A percentile compares a stretch with the other conserved stretches of the same genome.
Conservation (phyloP, 768 basidiomycete species). For the Scleroderma citrinum region DNA sequence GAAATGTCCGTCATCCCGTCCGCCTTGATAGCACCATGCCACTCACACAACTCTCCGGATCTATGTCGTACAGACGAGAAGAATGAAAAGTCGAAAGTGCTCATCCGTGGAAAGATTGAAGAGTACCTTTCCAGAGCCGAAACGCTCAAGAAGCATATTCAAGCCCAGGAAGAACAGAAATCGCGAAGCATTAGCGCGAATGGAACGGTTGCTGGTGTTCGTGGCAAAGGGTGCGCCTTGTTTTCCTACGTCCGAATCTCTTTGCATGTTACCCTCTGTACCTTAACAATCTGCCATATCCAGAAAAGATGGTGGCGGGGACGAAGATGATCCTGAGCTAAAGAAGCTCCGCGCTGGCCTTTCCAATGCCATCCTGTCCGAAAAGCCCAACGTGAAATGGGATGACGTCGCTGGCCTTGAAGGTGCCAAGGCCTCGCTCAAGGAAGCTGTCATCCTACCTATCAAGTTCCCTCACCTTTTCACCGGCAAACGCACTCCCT, state of each 20-base stretch:
- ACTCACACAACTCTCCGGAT: background rate
- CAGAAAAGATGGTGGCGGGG: slow-evolving; percentile 45
- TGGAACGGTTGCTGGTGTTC: slow-evolving; percentile 35
- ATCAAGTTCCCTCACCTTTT: slow-evolving; percentile 99
- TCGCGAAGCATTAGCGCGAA: slow-evolving; percentile 46
- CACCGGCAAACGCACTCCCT: slow-evolving; percentile 96
- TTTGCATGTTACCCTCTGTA: background rate
- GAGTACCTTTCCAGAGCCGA: slow-evolving; percentile 93
- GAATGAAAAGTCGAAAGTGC: slow-evolving; percentile 84
- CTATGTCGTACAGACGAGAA: slow-evolving; percentile 52
- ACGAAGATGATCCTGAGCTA: slow-evolving; percentile 83
- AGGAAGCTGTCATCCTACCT: slow-evolving; percentile 98
- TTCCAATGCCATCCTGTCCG: slow-evolving; percentile 80
- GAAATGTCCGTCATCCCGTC: slow-evolving; percentile 55
- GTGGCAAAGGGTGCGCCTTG: slow-evolving; percentile 42
- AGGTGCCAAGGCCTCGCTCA: slow-evolving; percentile 89
- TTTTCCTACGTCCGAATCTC: background rate
- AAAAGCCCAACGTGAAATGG: slow-evolving; percentile 96
- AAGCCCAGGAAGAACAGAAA: slow-evolving; percentile 53
- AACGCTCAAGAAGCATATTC: slow-evolving; percentile 80
- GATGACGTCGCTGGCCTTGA: slow-evolving; percentile 98
- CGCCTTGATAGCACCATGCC: background rate
- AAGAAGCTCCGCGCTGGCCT: slow-evolving; percentile 96
- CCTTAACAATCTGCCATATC: background rate
- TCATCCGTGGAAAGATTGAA: slow-evolving; percentile 83